Evolutionary conservation across 768 basidiomycete species (phyloP).

Genomic region (Termitomyces sp.): DNA sequence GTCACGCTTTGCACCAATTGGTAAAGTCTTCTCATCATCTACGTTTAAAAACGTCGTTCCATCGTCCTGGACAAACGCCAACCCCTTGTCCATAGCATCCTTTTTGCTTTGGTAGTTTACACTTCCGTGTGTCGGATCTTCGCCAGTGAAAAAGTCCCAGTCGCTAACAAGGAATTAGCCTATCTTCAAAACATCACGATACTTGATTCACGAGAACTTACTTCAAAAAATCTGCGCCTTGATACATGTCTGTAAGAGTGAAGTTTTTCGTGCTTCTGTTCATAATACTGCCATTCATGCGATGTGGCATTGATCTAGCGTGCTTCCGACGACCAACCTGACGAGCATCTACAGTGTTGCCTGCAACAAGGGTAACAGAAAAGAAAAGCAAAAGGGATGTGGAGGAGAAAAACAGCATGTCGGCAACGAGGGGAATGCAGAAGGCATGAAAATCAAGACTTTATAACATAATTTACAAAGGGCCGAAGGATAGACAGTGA

Average conservation of each 20-base stretch:
- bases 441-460: not conserved
- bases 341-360: conserved; percentile 19
- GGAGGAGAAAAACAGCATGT: conserved; percentile 7
- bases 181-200: not conserved
- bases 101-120: conserved; percentile 53
- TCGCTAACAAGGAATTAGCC: conserved; percentile 29
- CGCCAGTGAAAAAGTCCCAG: conserved; percentile 60
- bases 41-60: conserved; percentile 58
- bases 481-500: not conserved
- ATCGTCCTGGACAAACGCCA: conserved; percentile 59
- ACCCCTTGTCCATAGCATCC: conserved; percentile 44
- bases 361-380: conserved; percentile 23
- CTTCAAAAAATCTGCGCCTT: conserved; percentile 58
- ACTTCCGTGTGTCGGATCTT: conserved; percentile 67
- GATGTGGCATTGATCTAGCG: conserved; percentile 11
- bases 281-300: not conserved
- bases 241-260: conserved; percentile 29
- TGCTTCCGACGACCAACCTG: conserved; percentile 18
- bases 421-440: not conserved
- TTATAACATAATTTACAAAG: conserved; percentile 6
- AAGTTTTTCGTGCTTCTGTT: conserved; percentile 17
- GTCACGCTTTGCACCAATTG: conserved; percentile 50
- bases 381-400: conserved; percentile 1
- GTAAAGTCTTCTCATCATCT: conserved; percentile 47
- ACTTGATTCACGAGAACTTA: conserved; percentile 22